phyloP scores from a whole-genome alignment of 2,329 filamentous ascomycete genomes.

The Cryphonectria naterciae region DNA sequence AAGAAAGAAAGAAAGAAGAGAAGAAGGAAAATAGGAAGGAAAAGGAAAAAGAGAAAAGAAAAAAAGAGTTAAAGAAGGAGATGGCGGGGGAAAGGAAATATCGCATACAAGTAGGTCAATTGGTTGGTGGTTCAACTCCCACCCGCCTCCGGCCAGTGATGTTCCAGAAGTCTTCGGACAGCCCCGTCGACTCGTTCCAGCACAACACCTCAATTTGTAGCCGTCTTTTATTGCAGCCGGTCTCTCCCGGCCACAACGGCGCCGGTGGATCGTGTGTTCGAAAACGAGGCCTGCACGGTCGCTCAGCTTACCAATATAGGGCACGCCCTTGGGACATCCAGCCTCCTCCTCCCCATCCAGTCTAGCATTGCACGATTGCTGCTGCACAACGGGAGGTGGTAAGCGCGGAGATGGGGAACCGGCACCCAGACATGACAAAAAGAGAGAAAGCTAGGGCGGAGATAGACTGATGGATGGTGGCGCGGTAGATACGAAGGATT shows the following conservation, averaged over 20 bases:
- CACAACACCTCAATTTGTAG: background rate
- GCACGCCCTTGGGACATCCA: background rate
- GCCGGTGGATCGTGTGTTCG: background rate
- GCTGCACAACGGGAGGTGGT: background rate
- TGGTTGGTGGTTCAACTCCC: background rate
- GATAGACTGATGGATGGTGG: background rate
- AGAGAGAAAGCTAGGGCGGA: background rate
- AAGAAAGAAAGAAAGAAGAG: too few relatives aligned
- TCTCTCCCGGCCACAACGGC: background rate
- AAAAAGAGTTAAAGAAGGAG: too few relatives aligned
- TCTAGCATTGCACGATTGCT: background rate
- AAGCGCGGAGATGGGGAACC: background rate
- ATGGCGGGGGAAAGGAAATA: too few relatives aligned
- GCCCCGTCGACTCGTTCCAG: background rate
- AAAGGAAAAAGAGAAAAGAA: too few relatives aligned
- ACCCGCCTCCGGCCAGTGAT: background rate
- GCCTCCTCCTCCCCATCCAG: background rate
- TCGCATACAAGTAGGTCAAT: too few relatives aligned
- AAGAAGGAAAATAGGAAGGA: too few relatives aligned
- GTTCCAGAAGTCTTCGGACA: background rate
- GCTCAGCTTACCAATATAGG: background rate
- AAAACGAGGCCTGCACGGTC: background rate
- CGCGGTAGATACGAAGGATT: constrained; percentile 6
- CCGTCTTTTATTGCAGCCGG: background rate
- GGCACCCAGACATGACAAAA: background rate